Evolutionary conservation across 768 basidiomycete genomes (phyloP).

Genomic region (Mycena metata): DNA sequence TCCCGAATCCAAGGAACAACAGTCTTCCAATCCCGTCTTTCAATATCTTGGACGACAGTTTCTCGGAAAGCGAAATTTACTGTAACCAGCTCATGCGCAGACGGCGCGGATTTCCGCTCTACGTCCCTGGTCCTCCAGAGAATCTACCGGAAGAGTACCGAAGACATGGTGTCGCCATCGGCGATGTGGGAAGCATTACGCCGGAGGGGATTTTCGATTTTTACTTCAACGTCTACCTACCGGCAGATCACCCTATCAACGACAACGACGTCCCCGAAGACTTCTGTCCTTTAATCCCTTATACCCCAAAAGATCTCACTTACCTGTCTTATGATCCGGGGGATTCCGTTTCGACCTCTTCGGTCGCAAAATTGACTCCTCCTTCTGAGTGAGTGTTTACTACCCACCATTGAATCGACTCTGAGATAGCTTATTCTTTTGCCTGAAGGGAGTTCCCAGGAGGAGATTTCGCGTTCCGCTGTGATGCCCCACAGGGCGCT

Average conservation of each 20-base stretch:
- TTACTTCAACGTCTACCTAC: conserved; percentile 50
- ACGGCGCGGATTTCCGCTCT: conserved; percentile 48
- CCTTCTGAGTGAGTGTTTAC: no score
- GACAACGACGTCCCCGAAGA: conserved; percentile 41
- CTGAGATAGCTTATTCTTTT: no score
- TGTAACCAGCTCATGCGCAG: conserved; percentile 17
- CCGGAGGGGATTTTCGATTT: conserved; percentile 48
- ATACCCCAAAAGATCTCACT: not conserved
- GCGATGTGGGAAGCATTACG: conserved; percentile 51
- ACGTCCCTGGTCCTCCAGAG: conserved; percentile 45
- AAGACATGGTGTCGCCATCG: conserved; percentile 45
- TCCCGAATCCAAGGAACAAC: no score
- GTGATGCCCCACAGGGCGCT: conserved; percentile 25
- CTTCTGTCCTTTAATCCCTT: conserved; percentile 32
- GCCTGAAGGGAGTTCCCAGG: not conserved
- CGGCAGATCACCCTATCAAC: conserved; percentile 43
- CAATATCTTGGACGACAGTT: not conserved
- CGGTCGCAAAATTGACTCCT: no score
- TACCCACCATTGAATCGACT: no score
- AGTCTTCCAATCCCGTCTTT: no score
- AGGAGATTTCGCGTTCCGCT: not conserved
- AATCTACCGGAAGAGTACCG: conserved; percentile 38
- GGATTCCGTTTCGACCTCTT: no score
- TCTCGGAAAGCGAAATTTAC: conserved; percentile 12
- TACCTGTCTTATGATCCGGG: not conserved